Evolutionary conservation across 257 asterid species (phyloP), one percentile per base, ranked within the genome.

Genomic region (Agastache rugosa): DNA sequence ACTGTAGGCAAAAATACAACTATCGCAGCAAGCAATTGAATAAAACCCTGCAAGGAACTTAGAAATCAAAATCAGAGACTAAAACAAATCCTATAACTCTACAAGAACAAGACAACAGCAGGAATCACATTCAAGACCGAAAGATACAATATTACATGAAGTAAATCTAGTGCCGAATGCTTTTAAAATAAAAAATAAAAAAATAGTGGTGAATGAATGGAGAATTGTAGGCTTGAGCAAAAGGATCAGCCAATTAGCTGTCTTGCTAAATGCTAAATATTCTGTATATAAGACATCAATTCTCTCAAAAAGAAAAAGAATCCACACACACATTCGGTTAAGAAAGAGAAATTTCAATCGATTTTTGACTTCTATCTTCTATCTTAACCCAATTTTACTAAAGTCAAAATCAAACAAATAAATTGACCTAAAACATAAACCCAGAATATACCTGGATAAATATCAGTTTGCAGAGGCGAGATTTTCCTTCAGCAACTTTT

Each of bases 401-500:
- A 58, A 75, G 29, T 76, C 39, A 59, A 55, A 80, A 80, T 76
- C n/a, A 65, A 63, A 20, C 69, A 42, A 56, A 60, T 55, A 63
- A 39, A 62, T 71, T 62, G 1, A 50, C 69, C 37, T 17, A 55
- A 66, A 59, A 44, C 23, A 51, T 34, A 48, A 44, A 60, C 62
- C 61, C 35, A 22, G 64, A 74, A 27, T 20, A 74, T 73, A 93
- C 98, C 97, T 94, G 97, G 77, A 80, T 73, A 56, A 82, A 69
- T 72, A 93, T 85, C 64, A 89, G 68, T 16, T 71, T 45, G 77
- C 89, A 77, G 63, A 94, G 93, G 34, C 80, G 91, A 70, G 90
- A 83, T 87, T 89, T 94, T 65, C 89, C 96, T 42, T 78, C 74
- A 16, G 97, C 88, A 6, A 94, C 98, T 75, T 82, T 94, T 76